A percentile compares a stretch with the other conserved stretches of the same genome.
Evolutionary conservation across 1,284 basidiomycete genomes (phyloP).

Genomic region (Ustilago bromivora): DNA sequence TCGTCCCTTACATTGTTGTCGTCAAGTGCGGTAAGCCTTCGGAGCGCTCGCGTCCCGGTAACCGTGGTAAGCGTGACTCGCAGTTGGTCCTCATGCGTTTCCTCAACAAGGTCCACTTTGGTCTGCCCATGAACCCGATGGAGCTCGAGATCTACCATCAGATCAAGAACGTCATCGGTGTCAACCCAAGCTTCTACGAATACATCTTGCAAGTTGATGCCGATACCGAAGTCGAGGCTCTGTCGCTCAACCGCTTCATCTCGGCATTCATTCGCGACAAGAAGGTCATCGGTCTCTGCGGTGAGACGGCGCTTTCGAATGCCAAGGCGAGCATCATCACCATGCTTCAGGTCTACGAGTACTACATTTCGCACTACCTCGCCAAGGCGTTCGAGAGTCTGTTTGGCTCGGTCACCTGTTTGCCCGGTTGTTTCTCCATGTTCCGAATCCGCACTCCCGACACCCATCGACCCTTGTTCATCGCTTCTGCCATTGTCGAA

Average conservation of each 20-base stretch:
- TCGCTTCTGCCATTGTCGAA: slow-evolving; percentile 85
- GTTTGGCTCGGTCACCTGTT: slow-evolving; percentile 97
- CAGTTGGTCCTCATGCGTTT: slow-evolving; percentile 97
- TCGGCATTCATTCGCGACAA: slow-evolving; percentile 89
- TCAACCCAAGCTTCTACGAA: slow-evolving; percentile 98
- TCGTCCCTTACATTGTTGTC: slow-evolving; percentile 95
- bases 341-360: slow-evolving; percentile 87
- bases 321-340: slow-evolving; percentile 93
- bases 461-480: slow-evolving; percentile 70
- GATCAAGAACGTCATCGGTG: slow-evolving; percentile 99
- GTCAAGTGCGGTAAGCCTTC: slow-evolving; percentile 96
- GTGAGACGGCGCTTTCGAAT: slow-evolving; percentile 90
- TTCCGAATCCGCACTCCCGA: slow-evolving; percentile 68
- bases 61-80: slow-evolving; percentile 78
- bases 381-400: slow-evolving; percentile 97
- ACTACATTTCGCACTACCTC: slow-evolving; percentile 77
- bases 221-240: slow-evolving; percentile 86
- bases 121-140: slow-evolving; percentile 92
- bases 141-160: slow-evolving; percentile 99
- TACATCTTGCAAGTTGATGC: slow-evolving; percentile 97
- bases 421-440: slow-evolving; percentile 76
- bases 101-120: slow-evolving; percentile 98
- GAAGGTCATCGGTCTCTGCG: slow-evolving; percentile 91
- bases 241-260: slow-evolving; percentile 87
- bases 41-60: slow-evolving; percentile 91